A percentile compares a stretch with the other conserved stretches of the same genome.
phyloP scores from a whole-genome alignment of 2,329 filamentous ascomycete genomes.

The Diplocarpon rosae region DNA sequence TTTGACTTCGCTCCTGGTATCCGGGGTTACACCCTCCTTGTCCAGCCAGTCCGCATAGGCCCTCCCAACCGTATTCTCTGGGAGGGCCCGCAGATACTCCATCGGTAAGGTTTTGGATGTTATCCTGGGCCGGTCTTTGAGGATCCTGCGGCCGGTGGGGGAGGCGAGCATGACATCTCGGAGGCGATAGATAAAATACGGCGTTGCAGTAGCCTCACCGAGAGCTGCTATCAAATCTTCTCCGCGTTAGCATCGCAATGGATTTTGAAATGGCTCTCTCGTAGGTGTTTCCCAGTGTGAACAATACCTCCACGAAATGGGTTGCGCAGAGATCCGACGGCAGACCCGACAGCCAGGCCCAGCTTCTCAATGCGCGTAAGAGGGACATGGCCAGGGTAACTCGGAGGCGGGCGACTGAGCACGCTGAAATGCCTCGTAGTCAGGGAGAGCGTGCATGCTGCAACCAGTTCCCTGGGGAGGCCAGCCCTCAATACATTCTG shows the following conservation, averaged over 20 bases:
- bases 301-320: constrained; percentile 60
- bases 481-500: constrained; percentile 7
- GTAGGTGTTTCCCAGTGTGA: constrained; percentile 27
- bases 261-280: not conserved
- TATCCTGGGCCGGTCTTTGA: constrained; percentile 81
- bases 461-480: constrained; percentile 21
- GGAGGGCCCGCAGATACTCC: constrained; percentile 57
- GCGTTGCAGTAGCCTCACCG: constrained; percentile 89
- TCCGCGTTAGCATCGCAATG: not conserved
- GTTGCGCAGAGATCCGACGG: constrained; percentile 54
- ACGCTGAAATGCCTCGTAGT: constrained; percentile 55
- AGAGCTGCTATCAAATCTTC: constrained; percentile 84
- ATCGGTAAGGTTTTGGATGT: constrained; percentile 60
- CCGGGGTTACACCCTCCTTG: constrained; percentile 82
- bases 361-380: constrained; percentile 68
- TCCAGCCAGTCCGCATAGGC: constrained; percentile 89
- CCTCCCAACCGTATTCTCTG: constrained; percentile 63
- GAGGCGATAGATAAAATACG: constrained; percentile 88
- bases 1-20: constrained; percentile 70
- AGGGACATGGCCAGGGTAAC: constrained; percentile 64
- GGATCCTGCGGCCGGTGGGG: constrained; percentile 78
- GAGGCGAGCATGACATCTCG: constrained; percentile 81
- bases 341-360: constrained; percentile 56
- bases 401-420: constrained; percentile 57
- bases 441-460: constrained; percentile 18